These are phyloP conservation scores for Stentor coeruleus DNA, from an alignment of 73 alveolate species.

Conservation along the genomic window DNA sequence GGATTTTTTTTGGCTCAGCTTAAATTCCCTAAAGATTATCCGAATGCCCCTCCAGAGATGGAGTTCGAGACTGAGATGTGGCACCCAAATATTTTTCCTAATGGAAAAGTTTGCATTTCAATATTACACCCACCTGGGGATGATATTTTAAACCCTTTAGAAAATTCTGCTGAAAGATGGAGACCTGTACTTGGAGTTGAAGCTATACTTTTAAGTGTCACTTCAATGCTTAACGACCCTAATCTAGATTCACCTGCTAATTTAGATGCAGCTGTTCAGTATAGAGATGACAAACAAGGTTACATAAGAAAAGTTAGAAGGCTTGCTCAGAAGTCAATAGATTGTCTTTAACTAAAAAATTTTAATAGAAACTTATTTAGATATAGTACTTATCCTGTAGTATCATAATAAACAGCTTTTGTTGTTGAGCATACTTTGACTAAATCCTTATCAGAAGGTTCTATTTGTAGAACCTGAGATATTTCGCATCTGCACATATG, in stretches of 20 bases:
- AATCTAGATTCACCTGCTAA: conserved; percentile 89
- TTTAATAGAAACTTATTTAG: too few relatives aligned
- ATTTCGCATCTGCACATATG: too few relatives aligned
- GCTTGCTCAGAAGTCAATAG: conserved; percentile 70
- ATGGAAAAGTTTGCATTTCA: conserved; percentile 48
- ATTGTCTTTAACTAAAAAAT: conserved; percentile 63
- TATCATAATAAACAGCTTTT: too few relatives aligned
- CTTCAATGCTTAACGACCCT: conserved; percentile 89
- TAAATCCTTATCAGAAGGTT: too few relatives aligned
- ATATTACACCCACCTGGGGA: too few relatives aligned
- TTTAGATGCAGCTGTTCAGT: conserved; percentile 80
- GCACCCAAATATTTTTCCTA: conserved; percentile 77
- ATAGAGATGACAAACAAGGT: conserved; percentile 64
- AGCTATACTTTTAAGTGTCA: conserved; percentile 66
- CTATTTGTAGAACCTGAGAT: too few relatives aligned
- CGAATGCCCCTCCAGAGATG: conserved; percentile 91
- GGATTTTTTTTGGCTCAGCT: conserved; percentile 79
- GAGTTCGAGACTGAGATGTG: conserved; percentile 89
- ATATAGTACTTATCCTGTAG: too few relatives aligned
- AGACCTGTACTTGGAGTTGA: conserved; percentile 87
- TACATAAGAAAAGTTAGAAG: conserved; percentile 82
- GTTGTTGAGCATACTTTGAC: too few relatives aligned
- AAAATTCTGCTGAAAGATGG: conserved; percentile 91
- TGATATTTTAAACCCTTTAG: too few relatives aligned
- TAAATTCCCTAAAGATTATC: conserved; percentile 90